phyloP scores from a whole-genome alignment of 176 grass and related monocot species.

The Aegilops bicornis region DNA sequence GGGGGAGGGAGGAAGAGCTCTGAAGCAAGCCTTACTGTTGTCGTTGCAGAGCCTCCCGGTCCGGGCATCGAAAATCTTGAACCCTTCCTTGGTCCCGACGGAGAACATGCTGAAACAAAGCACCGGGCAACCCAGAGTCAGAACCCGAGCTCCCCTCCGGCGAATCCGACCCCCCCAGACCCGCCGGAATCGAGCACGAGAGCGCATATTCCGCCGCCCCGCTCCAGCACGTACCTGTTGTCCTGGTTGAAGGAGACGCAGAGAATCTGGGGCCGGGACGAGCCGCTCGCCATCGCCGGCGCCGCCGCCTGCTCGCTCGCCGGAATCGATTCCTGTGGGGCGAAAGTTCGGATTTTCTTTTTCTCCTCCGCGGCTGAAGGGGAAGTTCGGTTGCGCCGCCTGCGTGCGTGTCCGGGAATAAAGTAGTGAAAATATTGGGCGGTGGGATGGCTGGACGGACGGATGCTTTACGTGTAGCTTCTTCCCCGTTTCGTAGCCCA shows the following conservation, averaged over 20 bases:
- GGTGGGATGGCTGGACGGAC: background rate
- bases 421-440: background rate
- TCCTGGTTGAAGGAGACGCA: slow-evolving; percentile 97
- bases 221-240: slow-evolving; percentile 51
- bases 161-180: background rate
- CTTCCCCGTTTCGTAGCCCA: slow-evolving; percentile 1
- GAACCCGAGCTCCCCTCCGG: background rate
- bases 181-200: background rate
- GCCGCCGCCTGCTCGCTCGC: background rate
- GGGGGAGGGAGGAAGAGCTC: background rate
- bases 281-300: slow-evolving; percentile 64
- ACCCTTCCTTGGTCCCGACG: slow-evolving; percentile 75
- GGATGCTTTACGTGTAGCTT: background rate
- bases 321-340: background rate
- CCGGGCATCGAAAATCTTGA: slow-evolving; percentile 81
- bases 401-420: background rate
- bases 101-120: slow-evolving; percentile 65
- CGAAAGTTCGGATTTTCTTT: background rate
- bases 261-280: slow-evolving; percentile 56
- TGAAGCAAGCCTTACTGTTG: slow-evolving; percentile 46
- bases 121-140: background rate
- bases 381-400: background rate
- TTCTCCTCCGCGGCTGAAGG: background rate
- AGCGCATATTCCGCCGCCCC: background rate
- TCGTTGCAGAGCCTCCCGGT: slow-evolving; percentile 67